phyloP scores from a whole-genome alignment of 1,139 yeast genomes.

The Zygosaccharomyces sapae region DNA sequence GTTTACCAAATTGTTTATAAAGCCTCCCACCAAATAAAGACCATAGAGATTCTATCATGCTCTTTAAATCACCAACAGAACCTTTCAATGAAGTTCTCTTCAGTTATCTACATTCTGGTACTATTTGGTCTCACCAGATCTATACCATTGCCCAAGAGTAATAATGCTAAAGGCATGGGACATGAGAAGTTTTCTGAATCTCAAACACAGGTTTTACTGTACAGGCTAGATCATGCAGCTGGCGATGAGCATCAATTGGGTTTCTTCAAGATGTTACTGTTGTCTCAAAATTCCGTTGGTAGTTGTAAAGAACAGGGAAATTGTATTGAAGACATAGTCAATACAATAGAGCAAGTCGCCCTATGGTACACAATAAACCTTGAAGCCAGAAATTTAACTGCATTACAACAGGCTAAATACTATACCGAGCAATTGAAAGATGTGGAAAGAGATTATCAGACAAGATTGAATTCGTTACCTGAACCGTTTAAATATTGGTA shows the following conservation, averaged over 20 bases:
- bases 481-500: background rate
- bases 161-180: background rate
- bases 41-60: background rate
- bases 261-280: constrained; percentile 6
- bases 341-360: constrained; percentile 9
- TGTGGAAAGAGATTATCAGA: background rate
- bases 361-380: background rate
- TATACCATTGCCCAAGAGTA: background rate
- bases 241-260: constrained; percentile 8
- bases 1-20: background rate
- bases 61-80: too few species aligned
- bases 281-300: constrained; percentile 1
- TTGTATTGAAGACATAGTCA: constrained; percentile 5
- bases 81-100: background rate
- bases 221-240: constrained; percentile 8
- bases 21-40: background rate
- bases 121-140: background rate
- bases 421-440: background rate
- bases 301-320: background rate
- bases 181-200: background rate
- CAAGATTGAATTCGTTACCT: background rate
- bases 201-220: constrained; percentile 3
- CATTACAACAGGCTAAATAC: background rate
- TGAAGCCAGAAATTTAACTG: background rate
- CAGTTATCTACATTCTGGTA: background rate